phyloP scores from a whole-genome alignment of 805 yeast genomes.

The Schizosaccharomyces japonicus region DNA sequence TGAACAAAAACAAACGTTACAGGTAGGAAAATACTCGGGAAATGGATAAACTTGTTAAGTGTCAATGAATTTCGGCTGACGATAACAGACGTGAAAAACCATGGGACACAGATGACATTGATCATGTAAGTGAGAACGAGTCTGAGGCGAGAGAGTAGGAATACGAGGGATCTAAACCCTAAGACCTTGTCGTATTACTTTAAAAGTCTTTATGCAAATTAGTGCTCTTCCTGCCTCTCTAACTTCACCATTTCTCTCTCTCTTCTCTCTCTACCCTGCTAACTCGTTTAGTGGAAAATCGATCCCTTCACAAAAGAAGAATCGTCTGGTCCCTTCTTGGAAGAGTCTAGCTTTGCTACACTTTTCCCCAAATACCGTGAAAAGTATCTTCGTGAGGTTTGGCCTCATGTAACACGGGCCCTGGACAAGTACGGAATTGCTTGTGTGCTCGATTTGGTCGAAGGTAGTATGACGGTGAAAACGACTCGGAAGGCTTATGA shows the following conservation, averaged over 20 bases:
- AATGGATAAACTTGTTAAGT: neutral
- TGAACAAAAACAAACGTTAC: conserved; percentile 1
- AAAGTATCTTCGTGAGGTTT: conserved; percentile 59
- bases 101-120: conserved; percentile 89
- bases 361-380: conserved; percentile 93
- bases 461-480: conserved; percentile 90
- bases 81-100: conserved; percentile 3
- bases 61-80: neutral
- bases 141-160: neutral
- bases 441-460: conserved; percentile 74
- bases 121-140: conserved; percentile 15
- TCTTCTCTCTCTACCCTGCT: no score
- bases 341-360: conserved; percentile 85
- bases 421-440: conserved; percentile 47
- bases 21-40: neutral
- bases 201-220: no score
- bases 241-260: no score
- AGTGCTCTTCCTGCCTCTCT: no score
- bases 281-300: conserved; percentile 42
- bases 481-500: conserved; percentile 90
- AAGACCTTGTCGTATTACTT: no score
- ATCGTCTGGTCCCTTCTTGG: conserved; percentile 72
- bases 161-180: no score
- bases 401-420: conserved; percentile 80
- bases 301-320: conserved; percentile 81